Conservation (phyloP, 2,329 filamentous ascomycete species). For the Fusarium nygamai region DNA sequence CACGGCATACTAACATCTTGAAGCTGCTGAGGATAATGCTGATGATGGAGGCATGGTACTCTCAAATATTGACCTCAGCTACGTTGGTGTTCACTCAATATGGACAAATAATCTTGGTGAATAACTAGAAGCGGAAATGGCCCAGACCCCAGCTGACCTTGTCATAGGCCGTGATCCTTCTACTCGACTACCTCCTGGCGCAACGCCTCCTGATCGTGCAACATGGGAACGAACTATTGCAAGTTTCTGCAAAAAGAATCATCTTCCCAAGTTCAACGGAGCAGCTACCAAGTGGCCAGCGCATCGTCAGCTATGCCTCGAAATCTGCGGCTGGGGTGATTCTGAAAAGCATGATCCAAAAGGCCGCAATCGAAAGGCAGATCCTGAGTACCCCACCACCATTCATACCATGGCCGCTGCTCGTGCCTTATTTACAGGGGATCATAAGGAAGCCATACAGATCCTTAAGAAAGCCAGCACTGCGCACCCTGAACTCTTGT, state of each 20-base stretch:
- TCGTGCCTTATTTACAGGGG: slow-evolving; percentile 77
- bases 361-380: slow-evolving; percentile 54
- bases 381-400: slow-evolving; percentile 61
- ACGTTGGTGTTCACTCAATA: slow-evolving; percentile 76
- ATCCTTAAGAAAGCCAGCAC: slow-evolving; percentile 75
- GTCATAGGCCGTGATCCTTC: slow-evolving; percentile 58
- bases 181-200: slow-evolving; percentile 58
- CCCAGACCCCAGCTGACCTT: slow-evolving; percentile 4
- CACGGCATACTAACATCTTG: not conserved
- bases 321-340: slow-evolving; percentile 78
- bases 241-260: slow-evolving; percentile 70
- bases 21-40: slow-evolving; percentile 71
- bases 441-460: slow-evolving; percentile 73
- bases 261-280: slow-evolving; percentile 71
- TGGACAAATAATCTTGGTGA: slow-evolving; percentile 76
- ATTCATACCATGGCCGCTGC: slow-evolving; percentile 79
- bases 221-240: slow-evolving; percentile 72
- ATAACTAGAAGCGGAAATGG: slow-evolving; percentile 21
- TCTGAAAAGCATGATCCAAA: slow-evolving; percentile 57
- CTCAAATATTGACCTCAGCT: slow-evolving; percentile 75
- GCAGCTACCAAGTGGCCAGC: slow-evolving; percentile 71
- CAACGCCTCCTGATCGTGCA: slow-evolving; percentile 56
- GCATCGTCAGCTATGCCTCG: slow-evolving; percentile 78
- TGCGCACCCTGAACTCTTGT: slow-evolving; percentile 70
- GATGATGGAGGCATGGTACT: slow-evolving; percentile 76